These are phyloP conservation scores for Rachicladosporium sp. DNA, from an alignment of 2,329 filamentous ascomycete genomes.

Conservation along the genomic window DNA sequence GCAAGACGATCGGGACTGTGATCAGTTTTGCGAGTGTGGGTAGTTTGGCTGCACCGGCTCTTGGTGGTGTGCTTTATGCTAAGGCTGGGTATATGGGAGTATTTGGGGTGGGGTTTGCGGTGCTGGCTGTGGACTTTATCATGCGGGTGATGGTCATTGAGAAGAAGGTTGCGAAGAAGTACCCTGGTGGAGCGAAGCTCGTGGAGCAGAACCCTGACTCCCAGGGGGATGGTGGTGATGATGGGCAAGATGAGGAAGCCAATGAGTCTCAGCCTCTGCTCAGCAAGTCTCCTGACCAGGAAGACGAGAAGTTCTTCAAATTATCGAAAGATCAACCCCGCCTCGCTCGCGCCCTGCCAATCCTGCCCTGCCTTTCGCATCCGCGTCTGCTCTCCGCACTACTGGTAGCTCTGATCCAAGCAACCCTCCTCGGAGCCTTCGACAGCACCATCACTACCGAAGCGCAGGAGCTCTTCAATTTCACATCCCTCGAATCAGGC, in stretches of 20 bases:
- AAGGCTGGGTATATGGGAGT: constrained; percentile 47
- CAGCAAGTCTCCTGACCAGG: constrained; percentile 14
- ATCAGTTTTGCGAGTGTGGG: constrained; percentile 49
- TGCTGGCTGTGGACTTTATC: constrained; percentile 46
- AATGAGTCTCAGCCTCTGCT: constrained; percentile 30
- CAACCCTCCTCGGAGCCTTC: constrained; percentile 30
- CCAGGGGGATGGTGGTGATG: too few species aligned
- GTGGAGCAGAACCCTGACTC: too few species aligned
- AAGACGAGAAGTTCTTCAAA: constrained; percentile 28
- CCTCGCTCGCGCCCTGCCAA: constrained; percentile 32
- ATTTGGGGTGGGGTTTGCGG: constrained; percentile 42
- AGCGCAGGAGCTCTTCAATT: constrained; percentile 31
- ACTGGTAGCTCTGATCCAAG: constrained; percentile 33
- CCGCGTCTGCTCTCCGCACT: constrained; percentile 30
- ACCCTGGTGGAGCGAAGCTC: constrained; percentile 12
- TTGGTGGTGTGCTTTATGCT: constrained; percentile 49
- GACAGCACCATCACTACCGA: constrained; percentile 37
- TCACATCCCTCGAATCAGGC: constrained; percentile 32
- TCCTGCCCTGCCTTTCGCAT: constrained; percentile 32
- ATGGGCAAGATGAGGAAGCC: too few species aligned
- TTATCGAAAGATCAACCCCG: constrained; percentile 30
- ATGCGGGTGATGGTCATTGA: constrained; percentile 52
- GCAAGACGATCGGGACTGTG: constrained; percentile 48
- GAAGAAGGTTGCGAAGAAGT: constrained; percentile 43
- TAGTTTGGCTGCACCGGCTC: constrained; percentile 42